Evolutionary conservation across 2,329 filamentous ascomycete genomes (phyloP), one percentile per base, ranked within the genome.

Genomic region (Alternaria dauci): DNA sequence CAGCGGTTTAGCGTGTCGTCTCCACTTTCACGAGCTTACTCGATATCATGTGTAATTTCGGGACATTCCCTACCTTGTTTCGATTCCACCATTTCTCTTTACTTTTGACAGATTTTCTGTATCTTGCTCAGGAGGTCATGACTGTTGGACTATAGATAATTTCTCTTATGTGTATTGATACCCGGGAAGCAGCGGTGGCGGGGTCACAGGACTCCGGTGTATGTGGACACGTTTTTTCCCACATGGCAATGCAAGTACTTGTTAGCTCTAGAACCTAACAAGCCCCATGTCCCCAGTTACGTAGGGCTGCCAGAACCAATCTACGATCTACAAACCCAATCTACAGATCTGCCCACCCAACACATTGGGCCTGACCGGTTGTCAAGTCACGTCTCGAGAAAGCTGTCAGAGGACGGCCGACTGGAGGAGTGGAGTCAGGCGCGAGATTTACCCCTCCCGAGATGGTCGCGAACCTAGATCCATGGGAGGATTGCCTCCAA

Each of bases 81-180:
- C 57, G 8, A 20, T 2, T 44, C 25, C 36, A 23, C 23, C 18
- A 4, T 47, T 16, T 28, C 18, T 9, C 55, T 66, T 56, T 23
- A 23, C 20, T 34, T 47, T 55, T 30, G 46, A 41, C 41, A 47
- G 32, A 50, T 18, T 39, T 58, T 46, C 44, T 30, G 42, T 42
- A 32, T 59, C 26, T 52, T 46, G 38, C 53, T 61, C 61, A 55
- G 59, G 63, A 55, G 30, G 55, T 50, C 26, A 63, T 47, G 55
- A 61, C 57, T 53, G 54, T 61, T 52, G 62, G 52, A 61, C 52
- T 53, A 58, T 61, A 61, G 60, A 62, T 53, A 48, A 57, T 60
- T 25, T 54, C 55, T 63, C 23, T 44, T 62, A 51, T 51, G 63
- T 70, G 70, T 73, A 73, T 72, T 73, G 72, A 75, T 75, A 75